These are phyloP conservation scores for Talaromyces sp. DNA, from an alignment of 2,329 filamentous ascomycete genomes.

Conservation along the genomic window DNA sequence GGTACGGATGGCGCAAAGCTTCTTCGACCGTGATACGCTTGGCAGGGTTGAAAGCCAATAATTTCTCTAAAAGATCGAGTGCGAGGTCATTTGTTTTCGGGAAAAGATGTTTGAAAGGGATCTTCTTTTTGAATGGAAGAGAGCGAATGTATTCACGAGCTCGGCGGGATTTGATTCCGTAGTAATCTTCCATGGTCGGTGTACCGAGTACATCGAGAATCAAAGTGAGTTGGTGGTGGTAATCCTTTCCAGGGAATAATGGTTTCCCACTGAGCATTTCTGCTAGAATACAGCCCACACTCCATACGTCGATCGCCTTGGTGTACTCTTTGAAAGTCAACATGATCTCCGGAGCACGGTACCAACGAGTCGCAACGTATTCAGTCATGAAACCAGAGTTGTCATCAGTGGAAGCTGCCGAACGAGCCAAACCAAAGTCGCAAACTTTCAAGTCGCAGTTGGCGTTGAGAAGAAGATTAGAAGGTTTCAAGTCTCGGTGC, in stretches of 20 bases:
- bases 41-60: conserved; percentile 95
- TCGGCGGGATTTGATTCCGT: conserved; percentile 97
- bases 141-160: conserved; percentile 98
- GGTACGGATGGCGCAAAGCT: conserved; percentile 92
- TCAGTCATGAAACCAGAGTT: conserved; percentile 99
- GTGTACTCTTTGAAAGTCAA: conserved; percentile 99
- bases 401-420: conserved; percentile 93
- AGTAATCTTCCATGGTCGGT: conserved; percentile 99
- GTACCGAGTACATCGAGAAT: conserved; percentile 97
- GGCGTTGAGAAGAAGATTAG: conserved; percentile 92
- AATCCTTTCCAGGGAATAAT: conserved; percentile 96
- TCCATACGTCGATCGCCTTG: conserved; percentile 99
- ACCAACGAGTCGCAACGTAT: conserved; percentile 99
- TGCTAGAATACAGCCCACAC: conserved; percentile 93
- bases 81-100: conserved; percentile 98
- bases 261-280: conserved; percentile 99
- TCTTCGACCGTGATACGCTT: conserved; percentile 99
- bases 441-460: conserved; percentile 99
- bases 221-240: conserved; percentile 95
- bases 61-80: conserved; percentile 88
- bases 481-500: conserved; percentile 95
- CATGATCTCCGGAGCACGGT: conserved; percentile 99
- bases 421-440: conserved; percentile 94
- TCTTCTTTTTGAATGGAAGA: conserved; percentile 99
- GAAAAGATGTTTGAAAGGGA: conserved; percentile 94